Conservation (phyloP, 163 green algal species). For the Chloroidium sp. region DNA sequence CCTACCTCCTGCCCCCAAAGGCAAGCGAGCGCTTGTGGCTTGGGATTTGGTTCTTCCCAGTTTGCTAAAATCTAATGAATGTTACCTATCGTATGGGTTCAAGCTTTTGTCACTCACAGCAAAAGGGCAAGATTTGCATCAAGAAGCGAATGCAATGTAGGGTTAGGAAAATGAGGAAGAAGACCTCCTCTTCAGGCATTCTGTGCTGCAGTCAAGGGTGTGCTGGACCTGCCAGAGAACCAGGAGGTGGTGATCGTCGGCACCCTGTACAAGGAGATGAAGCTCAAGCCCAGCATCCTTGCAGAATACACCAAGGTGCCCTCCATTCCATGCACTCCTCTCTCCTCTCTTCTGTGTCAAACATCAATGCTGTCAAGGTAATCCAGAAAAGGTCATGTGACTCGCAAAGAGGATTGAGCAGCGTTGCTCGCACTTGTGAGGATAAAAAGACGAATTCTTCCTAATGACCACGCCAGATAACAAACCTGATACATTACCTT, state of each 20-base stretch:
- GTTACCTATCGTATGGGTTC: too few species aligned
- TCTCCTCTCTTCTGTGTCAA: too few species aligned
- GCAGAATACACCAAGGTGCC: constrained; percentile 82
- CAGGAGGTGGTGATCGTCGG: constrained; percentile 72
- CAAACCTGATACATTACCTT: too few species aligned
- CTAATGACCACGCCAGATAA: too few species aligned
- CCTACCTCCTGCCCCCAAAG: too few species aligned
- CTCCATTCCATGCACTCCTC: not conserved
- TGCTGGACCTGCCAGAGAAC: constrained; percentile 68
- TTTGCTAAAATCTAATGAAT: too few species aligned
- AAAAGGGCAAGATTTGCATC: not conserved
- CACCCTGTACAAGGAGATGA: constrained; percentile 96
- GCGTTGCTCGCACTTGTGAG: not conserved
- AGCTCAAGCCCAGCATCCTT: constrained; percentile 86
- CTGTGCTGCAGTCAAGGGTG: constrained; percentile 10
- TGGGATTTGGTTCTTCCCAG: too few species aligned
- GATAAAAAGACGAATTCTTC: not conserved
- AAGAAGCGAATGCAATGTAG: not conserved
- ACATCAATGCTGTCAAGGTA: not conserved
- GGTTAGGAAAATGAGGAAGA: too few species aligned
- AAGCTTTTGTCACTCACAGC: too few species aligned
- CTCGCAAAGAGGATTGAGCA: not conserved
- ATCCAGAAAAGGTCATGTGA: not conserved
- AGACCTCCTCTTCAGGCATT: not conserved
- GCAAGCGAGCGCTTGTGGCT: too few species aligned